Conservation (phyloP, 805 yeast species). For the Tetrapisispora namnaoensis region DNA sequence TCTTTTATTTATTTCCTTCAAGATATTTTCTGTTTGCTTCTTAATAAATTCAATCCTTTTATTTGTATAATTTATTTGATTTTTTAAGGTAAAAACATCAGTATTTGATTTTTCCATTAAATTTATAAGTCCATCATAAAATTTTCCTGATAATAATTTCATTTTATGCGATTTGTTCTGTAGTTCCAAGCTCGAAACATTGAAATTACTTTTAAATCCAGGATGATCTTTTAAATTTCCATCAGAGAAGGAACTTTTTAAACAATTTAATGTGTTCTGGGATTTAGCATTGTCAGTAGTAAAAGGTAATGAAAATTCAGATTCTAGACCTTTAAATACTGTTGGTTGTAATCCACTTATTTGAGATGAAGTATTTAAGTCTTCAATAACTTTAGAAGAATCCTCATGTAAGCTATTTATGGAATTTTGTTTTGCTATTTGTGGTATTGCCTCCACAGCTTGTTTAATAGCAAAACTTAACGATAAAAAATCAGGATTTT, state of each 20-base stretch:
- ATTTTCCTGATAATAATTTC: not conserved
- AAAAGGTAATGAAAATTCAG: not conserved
- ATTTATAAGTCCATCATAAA: not conserved
- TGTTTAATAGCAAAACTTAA: not conserved
- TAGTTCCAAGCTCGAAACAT: not conserved
- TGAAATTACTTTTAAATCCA: no score
- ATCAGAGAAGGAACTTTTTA: no score
- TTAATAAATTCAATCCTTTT: not conserved
- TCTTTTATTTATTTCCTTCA: not conserved
- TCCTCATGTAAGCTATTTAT: not conserved
- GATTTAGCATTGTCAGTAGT: not conserved
- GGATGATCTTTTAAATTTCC: not conserved
- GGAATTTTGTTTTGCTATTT: no score
- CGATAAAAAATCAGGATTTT: not conserved
- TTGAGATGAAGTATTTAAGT: not conserved
- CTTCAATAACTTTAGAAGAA: not conserved
- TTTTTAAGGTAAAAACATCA: not conserved
- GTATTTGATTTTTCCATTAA: not conserved
- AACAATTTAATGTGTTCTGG: no score
- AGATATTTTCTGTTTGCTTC: not conserved
- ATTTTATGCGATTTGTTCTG: not conserved
- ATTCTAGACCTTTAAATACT: not conserved
- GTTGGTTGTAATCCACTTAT: not conserved
- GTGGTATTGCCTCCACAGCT: not conserved
- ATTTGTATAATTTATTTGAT: not conserved